These are phyloP conservation scores for Ceratocystis diversiconidia DNA, from an alignment of 2,329 filamentous ascomycete genomes.

Conservation along the genomic window DNA sequence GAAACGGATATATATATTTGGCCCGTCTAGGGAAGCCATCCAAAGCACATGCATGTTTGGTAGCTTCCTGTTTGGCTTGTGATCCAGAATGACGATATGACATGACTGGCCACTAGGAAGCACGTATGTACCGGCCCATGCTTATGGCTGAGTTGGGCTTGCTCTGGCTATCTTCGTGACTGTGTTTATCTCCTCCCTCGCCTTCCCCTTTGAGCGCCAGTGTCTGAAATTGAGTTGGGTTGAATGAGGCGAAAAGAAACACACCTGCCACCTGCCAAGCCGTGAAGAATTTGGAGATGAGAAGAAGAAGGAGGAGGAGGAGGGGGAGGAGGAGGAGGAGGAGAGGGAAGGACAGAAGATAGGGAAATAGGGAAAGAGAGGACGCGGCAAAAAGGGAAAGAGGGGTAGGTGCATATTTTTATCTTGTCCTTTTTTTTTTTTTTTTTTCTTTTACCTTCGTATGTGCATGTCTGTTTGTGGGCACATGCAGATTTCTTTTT, in stretches of 20 bases:
- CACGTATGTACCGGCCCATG: background rate
- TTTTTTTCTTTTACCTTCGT: background rate
- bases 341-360: background rate
- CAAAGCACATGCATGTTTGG: background rate
- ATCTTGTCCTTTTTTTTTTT: background rate
- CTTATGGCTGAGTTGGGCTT: background rate
- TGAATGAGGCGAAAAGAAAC: background rate
- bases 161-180: background rate
- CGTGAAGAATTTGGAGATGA: conserved; percentile 3
- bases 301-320: background rate
- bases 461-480: too few species aligned
- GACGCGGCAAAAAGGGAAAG: background rate
- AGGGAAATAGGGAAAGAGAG: too few species aligned
- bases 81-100: background rate
- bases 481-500: background rate
- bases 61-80: background rate
- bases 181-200: background rate
- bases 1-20: background rate
- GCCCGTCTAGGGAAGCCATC: background rate
- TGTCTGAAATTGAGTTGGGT: background rate
- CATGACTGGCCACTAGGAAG: background rate
- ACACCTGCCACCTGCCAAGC: conserved; percentile 5
- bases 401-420: background rate
- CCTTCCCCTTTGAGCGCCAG: background rate
- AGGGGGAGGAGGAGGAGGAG: background rate